phyloP scores from a whole-genome alignment of 352 stramenopile species.

The Phytopythium sindhum region DNA sequence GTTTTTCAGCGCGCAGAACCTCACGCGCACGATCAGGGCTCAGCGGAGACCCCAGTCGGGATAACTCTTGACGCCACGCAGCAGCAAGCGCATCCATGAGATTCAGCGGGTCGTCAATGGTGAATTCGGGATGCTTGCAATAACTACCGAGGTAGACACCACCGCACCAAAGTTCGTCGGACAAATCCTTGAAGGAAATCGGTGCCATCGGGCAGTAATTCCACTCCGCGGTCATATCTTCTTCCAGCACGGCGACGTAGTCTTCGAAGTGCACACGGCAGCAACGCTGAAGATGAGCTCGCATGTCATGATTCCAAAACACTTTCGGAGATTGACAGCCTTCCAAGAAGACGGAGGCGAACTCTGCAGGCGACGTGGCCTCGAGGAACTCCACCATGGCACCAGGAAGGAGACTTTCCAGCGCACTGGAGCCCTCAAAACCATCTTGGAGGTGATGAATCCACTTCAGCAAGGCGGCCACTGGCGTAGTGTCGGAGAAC shows the following conservation, averaged over 20 bases:
- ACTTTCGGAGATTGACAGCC: slow-evolving; percentile 88
- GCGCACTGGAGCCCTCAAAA: slow-evolving; percentile 52
- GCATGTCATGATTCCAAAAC: slow-evolving; percentile 94
- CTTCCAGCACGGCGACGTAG: slow-evolving; percentile 83
- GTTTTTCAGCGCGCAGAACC: slow-evolving; percentile 29
- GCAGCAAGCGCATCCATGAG: slow-evolving; percentile 84
- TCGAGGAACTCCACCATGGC: slow-evolving; percentile 89
- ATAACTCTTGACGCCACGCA: slow-evolving; percentile 77
- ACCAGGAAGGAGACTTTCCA: slow-evolving; percentile 87
- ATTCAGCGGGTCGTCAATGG: slow-evolving; percentile 79
- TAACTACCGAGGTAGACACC: slow-evolving; percentile 93
- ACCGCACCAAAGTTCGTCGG: slow-evolving; percentile 92
- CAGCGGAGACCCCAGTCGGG: slow-evolving; percentile 24
- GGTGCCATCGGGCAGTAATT: slow-evolving; percentile 91
- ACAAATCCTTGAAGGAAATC: slow-evolving; percentile 86
- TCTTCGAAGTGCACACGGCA: slow-evolving; percentile 91
- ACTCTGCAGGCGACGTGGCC: slow-evolving; percentile 71
- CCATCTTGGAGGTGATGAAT: slow-evolving; percentile 57
- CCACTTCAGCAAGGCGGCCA: slow-evolving; percentile 62
- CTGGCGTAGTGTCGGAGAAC: slow-evolving; percentile 44
- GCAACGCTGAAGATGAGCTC: slow-evolving; percentile 82
- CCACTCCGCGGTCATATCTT: slow-evolving; percentile 88
- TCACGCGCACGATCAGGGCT: slow-evolving; percentile 35
- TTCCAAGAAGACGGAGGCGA: slow-evolving; percentile 87
- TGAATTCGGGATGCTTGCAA: slow-evolving; percentile 82